Evolutionary conservation across 257 asterid genomes (phyloP), one percentile per base, ranked within the genome.

Genomic region (Oldenlandia corymbosa): DNA sequence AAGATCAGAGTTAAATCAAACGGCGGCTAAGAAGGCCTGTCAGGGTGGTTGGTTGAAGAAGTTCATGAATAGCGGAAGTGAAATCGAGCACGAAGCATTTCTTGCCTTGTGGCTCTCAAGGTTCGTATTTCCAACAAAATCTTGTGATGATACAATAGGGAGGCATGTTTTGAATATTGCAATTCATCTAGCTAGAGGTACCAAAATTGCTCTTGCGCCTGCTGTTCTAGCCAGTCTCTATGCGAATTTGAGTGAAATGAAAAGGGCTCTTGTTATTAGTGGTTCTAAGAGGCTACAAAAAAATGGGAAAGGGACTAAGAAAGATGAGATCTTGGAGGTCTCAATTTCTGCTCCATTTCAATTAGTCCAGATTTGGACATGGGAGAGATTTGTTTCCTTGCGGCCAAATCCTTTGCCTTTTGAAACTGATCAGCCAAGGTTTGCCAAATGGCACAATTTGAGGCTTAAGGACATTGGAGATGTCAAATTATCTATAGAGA

Each of bases 311-410:
- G 4, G 39, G n/a, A n/a, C n/a, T 23, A 14, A 47, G n/a, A 16
- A 41, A 48, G 63, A 70, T 23, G 36, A 39, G 6, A 20, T 27
- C 46, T 61, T 64, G 21, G 76, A 12, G 30, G 43, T 76, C 18
- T 52, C 46, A 10, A 58, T 76, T 64, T 64, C 67, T 50, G 58
- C 76, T 1, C 83, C 81, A 0, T 61, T 79, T 60, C 53, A 64
- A 17, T 48, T 79, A 31, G 76, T 82, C 28, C 80, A 82, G 68
- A 64, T 77, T 50, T 82, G 88, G 88, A 81, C 59, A 17, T 77
- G 85, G 88, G 83, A 77, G 65, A 82, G 88, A 58, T 56, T 82
- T 48, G 20, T 51, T 0, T 8, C 68, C 28, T 24, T 82, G 54
- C 68, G 28, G 70, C 83, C 75, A 5, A 20, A 57, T 24, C 68